Evolutionary conservation across 1,284 basidiomycete species (phyloP).

Genomic region (Tylopilus sp.): DNA sequence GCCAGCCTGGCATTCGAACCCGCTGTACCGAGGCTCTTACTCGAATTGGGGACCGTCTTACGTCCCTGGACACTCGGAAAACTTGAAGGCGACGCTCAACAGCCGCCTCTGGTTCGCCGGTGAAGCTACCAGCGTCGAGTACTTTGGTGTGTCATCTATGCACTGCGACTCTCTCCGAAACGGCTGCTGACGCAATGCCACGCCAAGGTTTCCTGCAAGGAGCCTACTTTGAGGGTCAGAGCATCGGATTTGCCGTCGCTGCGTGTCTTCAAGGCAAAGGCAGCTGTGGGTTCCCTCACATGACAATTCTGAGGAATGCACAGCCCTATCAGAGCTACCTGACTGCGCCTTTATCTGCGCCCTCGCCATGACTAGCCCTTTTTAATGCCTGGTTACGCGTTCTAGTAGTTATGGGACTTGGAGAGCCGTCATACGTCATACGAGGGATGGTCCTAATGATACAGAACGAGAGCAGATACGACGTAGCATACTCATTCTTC

Average conservation of each 20-base stretch:
- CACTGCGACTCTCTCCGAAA: neutral
- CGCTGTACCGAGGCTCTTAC: slow-evolving; percentile 61
- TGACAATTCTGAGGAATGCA: slow-evolving; percentile 27
- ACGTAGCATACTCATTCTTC: too few species aligned
- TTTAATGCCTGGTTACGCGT: neutral
- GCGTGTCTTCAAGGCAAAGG: slow-evolving; percentile 36
- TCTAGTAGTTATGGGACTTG: too few species aligned
- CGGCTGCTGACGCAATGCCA: neutral
- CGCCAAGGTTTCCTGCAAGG: slow-evolving; percentile 43
- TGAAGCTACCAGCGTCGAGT: slow-evolving; percentile 56
- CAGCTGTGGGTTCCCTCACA: slow-evolving; percentile 28
- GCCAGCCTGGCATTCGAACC: slow-evolving; percentile 54
- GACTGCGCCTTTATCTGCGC: slow-evolving; percentile 1
- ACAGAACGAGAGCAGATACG: too few species aligned
- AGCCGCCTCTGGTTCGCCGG: slow-evolving; percentile 60
- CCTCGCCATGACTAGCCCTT: neutral
- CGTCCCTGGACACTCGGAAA: slow-evolving; percentile 48
- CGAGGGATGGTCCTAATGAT: too few species aligned
- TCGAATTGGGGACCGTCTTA: slow-evolving; percentile 67
- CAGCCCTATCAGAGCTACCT: slow-evolving; percentile 20
- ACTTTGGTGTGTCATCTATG: slow-evolving; percentile 45
- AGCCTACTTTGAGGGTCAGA: slow-evolving; percentile 43
- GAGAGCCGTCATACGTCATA: too few species aligned
- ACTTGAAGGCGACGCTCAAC: slow-evolving; percentile 54
- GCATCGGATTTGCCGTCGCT: slow-evolving; percentile 35